phyloP scores from a whole-genome alignment of 2,329 filamentous ascomycete genomes.

The Colletotrichum melonis region DNA sequence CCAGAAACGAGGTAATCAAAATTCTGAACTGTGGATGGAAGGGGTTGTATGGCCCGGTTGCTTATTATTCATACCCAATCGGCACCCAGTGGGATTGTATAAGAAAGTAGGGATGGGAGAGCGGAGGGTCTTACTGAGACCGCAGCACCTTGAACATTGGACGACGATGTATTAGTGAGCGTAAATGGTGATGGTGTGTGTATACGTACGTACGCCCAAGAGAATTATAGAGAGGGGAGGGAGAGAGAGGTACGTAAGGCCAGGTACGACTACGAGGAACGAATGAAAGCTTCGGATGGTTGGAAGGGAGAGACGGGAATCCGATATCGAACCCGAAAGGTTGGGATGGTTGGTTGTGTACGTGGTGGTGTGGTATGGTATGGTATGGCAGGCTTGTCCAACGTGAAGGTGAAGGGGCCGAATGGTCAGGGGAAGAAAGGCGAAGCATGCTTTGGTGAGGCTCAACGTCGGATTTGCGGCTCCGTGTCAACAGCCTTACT shows the following conservation, averaged over 20 bases:
- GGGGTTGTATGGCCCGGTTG: background rate
- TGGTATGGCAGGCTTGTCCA: too few relatives aligned
- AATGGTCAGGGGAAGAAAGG: background rate
- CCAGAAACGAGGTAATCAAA: background rate
- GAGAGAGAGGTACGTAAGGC: too few relatives aligned
- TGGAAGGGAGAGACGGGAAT: background rate
- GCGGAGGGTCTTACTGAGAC: background rate
- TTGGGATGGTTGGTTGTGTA: slow-evolving; percentile 11
- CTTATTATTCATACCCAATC: background rate
- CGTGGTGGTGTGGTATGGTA: background rate
- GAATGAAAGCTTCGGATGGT: background rate
- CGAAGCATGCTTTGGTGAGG: background rate
- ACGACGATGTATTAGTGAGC: background rate
- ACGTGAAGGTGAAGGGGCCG: background rate
- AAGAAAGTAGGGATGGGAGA: background rate
- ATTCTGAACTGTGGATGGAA: background rate
- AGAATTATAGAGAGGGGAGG: too few relatives aligned
- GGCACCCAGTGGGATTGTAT: background rate
- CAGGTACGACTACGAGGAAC: background rate
- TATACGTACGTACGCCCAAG: background rate
- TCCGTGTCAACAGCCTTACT: background rate
- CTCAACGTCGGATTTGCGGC: background rate
- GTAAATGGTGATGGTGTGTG: background rate
- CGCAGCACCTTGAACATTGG: background rate
- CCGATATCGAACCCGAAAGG: slow-evolving; percentile 26